Evolutionary conservation across 805 yeast genomes (phyloP), one percentile per base, ranked within the genome.

Genomic region (Candida maris): DNA sequence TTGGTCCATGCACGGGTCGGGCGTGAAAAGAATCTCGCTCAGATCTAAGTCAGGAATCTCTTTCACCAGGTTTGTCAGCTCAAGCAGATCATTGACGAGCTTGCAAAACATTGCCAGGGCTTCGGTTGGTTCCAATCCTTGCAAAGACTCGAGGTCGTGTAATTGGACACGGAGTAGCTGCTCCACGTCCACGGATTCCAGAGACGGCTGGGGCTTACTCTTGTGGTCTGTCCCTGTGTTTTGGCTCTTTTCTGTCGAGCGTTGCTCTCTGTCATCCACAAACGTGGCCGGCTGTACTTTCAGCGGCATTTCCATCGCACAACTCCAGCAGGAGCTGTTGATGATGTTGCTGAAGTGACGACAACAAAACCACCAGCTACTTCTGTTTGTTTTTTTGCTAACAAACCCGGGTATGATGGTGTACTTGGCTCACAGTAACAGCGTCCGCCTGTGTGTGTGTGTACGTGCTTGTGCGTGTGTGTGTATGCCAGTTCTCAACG

Each of bases 161-260:
- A 59, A 26, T 13, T 42, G 35, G 44, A 50, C 24, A 15, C 47
- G 18, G 22, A 54, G 20, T 55, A 67, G 37, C 37, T 64, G 46
- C 51, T 61, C 52, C 49, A 65, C 21, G 59, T 75, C 40, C 3
- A 57, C 35, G 4, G 51, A 34, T 7, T 17, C 38, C 9, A 44
- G 19, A 4, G 42, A 45, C 3, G 44, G 35, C 9, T 35, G 23
- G n/a, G n/a, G n/a, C 25, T 24, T 30, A 5, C 17, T 14, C 19
- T 26, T 33, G 5, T 21, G 10, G 28, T 13, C 18, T n/a, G 30
- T n/a, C 27, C 20, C 21, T 16, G 19, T 28, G 9, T 16, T 16
- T 10, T 21, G 19, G 17, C 18, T 18, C 25, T 23, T 24, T 17
- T 15, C 24, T 21, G 27, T 24, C 14, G 18, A 9, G n/a, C 16